Base-by-base conservation (phyloP, 257 asterid species). In the Przewalskia tangutica region DNA sequence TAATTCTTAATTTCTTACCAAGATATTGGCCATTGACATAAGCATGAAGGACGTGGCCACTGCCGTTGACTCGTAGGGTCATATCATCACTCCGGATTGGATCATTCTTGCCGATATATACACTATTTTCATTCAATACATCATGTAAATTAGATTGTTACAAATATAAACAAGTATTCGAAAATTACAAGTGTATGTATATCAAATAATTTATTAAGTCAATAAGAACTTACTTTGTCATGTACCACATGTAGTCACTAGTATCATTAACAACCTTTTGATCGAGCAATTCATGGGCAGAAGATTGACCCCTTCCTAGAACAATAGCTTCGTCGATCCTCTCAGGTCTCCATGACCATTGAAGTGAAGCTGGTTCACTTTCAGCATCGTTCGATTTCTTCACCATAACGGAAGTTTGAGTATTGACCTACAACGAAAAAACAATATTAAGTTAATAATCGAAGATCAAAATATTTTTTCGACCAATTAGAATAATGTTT, bases 241-340 rank as follows among this genome's bases (percentile, higher is more conserved):
- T 93, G 90, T 93, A 93, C 98, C 98, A 94, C 77, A 93, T 16
- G 77, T 94, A 94, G 56, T 94, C 98, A 81, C 89, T 87, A 12
- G 44, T 63, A 83, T 90, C 94, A 81, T 88, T 87, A 11, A 58
- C 65, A 18, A 71, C 82, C 70, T 91, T 91, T 46, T 90, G 92
- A 12, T 91, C 96, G n/a, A 90, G 40, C 42, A 91, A 87, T 34
- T 55, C 68, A 40, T 17, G 79, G 0, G 88, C 66, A 10, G 88
- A 86, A 8, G 79, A 64, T 4, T 86, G 81, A 8, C 90, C 94
- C 16, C 82, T 87, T 40, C 91, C 93, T 0, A 34, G 80, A 32
- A 84, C 60, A 11, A 85, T 85, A 18, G 91, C 81, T 27, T 82
- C 85, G 11, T 65, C 65, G 0, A 87, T 17, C 5, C 32, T 55